Base-by-base conservation (phyloP, 1,139 yeast species). In the Insectozyma bohioensis region DNA sequence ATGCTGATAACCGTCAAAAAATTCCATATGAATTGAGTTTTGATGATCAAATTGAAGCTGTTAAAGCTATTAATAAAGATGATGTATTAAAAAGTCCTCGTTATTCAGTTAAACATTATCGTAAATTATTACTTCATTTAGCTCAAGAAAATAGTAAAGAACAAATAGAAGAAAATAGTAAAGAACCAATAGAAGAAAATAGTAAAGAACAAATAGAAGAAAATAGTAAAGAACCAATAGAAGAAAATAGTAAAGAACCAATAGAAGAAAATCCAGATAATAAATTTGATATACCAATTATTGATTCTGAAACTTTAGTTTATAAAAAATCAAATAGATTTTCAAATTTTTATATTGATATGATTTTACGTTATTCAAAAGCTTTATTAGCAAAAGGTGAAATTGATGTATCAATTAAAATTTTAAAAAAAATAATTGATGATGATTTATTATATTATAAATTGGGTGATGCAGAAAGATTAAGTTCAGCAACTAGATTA, bases 61-160 rank as follows among this genome's bases (percentile, higher is more conserved):
- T 67, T 12, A 66, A 63, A 42, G 75, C 72, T 11, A 61, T 69
- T 31, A 65, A 67, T 39, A 69, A 69, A 41, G 75, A 69, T 43
- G 75, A 69, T 39, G 72, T 65, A 10, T 51, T 68, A 36, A 51
- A 51, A 32, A 61, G 69, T 37, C 75, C 75, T 4, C 50, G 70
- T 24, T 57, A 62, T 42, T 72, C 75, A 1, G 70, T 61, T 2
- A 69, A 69, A 38, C 75, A 69, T 46, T 69, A 69, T 41, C 50
- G 72, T 31, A 47, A 70, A 39, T 43, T 69, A 4, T 51, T 69
- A 35, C 49, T 65, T 12, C 64, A 66, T 30, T 41, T 67, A 36
- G 70, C 70, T 6, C 55, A 51, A 30, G 44, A 49, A n/a, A 60
- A 48, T 6, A n/a, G n/a, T n/a, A n/a, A n/a, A n/a, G 52, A 48